These are phyloP conservation scores for Stachybotrys chlorohalonatus DNA, from an alignment of 2,329 filamentous ascomycete genomes.

Conservation along the genomic window DNA sequence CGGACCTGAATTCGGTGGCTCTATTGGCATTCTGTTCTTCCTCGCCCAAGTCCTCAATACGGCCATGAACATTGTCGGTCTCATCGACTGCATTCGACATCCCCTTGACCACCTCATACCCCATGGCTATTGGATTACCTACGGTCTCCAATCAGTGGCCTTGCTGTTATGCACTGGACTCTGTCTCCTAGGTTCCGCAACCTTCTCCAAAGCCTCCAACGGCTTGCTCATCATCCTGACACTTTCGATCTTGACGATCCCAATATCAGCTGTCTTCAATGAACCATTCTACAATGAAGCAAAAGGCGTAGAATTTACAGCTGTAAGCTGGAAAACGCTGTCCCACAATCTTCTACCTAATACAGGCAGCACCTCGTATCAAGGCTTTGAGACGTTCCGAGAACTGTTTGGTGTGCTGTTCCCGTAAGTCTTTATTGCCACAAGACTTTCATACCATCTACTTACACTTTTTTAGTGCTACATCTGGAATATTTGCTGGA, in stretches of 20 bases:
- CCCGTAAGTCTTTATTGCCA: constrained; percentile 31
- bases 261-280: constrained; percentile 62
- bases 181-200: constrained; percentile 69
- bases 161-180: constrained; percentile 64
- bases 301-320: constrained; percentile 67
- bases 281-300: constrained; percentile 56
- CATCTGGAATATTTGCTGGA: constrained; percentile 54
- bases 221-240: constrained; percentile 62
- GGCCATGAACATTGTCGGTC: constrained; percentile 76
- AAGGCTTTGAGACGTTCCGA: constrained; percentile 62
- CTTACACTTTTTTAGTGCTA: constrained; percentile 24
- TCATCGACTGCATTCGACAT: constrained; percentile 72
- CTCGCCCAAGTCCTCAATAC: constrained; percentile 85
- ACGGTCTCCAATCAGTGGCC: constrained; percentile 65
- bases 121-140: constrained; percentile 67
- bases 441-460: neutral
- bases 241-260: constrained; percentile 71
- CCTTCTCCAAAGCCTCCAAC: constrained; percentile 75
- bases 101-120: constrained; percentile 62
- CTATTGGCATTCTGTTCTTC: constrained; percentile 82
- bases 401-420: constrained; percentile 82
- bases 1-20: constrained; percentile 81
- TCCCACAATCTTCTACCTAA: constrained; percentile 67
- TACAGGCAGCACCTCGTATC: constrained; percentile 51
- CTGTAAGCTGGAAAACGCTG: constrained; percentile 61